Conservation (phyloP, 306 rosid genomes). For the Quercus dentata region DNA sequence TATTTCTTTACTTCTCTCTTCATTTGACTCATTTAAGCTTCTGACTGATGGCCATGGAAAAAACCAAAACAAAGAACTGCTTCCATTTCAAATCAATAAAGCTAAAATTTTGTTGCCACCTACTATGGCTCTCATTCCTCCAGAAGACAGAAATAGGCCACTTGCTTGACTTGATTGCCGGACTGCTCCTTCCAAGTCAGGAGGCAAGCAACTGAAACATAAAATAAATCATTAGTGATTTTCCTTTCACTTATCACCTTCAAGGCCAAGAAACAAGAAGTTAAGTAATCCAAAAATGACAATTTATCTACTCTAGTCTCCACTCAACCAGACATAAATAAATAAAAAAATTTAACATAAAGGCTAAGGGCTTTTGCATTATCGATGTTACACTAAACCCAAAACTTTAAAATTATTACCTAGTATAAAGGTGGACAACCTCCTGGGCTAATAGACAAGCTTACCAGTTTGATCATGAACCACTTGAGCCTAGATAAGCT, state of each 20-base stretch:
- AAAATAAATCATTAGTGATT: constrained; percentile 21
- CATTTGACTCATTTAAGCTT: background rate
- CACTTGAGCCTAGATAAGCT: background rate
- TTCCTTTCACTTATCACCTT: constrained; percentile 18
- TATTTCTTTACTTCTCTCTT: background rate
- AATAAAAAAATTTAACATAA: background rate
- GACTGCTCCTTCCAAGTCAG: constrained; percentile 91
- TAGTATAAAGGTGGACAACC: background rate
- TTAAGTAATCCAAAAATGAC: background rate
- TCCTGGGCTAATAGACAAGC: background rate
- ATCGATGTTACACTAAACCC: background rate
- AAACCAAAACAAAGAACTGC: background rate
- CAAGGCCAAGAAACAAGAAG: background rate
- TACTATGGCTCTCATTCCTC: constrained; percentile 93
- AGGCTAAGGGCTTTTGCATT: background rate
- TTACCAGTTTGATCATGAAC: background rate
- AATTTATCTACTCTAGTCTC: background rate
- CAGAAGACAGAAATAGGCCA: constrained; percentile 71
- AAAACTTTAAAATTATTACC: background rate
- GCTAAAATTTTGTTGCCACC: constrained; percentile 26
- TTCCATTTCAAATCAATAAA: background rate
- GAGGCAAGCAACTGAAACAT: constrained; percentile 84
- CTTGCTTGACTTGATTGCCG: constrained; percentile 81
- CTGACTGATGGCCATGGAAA: background rate
- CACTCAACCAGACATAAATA: background rate